Evolutionary conservation across 768 basidiomycete genomes (phyloP).

Genomic region (Lactarius vividus): DNA sequence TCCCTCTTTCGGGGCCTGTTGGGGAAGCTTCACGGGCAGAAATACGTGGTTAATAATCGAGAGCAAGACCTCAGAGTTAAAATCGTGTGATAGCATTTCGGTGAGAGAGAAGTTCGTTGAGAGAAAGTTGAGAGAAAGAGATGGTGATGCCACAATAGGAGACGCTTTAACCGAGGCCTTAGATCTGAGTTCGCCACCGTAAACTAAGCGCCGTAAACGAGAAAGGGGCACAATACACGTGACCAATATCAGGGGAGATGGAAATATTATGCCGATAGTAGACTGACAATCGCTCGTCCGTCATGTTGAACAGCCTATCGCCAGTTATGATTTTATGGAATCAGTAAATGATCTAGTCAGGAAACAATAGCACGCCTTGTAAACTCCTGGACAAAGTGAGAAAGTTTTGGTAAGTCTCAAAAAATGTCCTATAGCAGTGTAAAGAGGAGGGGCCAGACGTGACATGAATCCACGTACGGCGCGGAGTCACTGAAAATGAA

Average conservation of each 20-base stretch:
- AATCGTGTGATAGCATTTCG: neutral
- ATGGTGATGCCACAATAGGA: neutral
- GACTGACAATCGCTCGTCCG: too few species aligned
- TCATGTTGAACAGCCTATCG: neutral
- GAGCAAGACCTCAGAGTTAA: neutral
- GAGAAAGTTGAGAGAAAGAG: neutral
- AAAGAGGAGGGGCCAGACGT: too few species aligned
- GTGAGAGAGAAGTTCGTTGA: neutral
- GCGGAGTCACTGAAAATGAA: too few species aligned
- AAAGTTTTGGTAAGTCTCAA: neutral
- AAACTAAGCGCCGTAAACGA: neutral
- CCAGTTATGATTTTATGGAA: neutral
- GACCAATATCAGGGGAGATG: neutral
- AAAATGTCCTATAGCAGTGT: neutral
- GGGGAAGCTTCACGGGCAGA: slow-evolving; percentile 19
- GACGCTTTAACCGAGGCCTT: neutral
- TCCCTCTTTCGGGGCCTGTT: neutral
- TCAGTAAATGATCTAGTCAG: neutral
- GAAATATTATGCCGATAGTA: too few species aligned
- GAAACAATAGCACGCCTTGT: neutral
- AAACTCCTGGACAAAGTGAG: neutral
- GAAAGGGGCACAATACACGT: neutral
- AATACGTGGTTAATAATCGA: slow-evolving; percentile 14
- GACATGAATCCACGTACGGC: too few species aligned
- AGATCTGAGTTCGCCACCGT: neutral